These are phyloP conservation scores for Scheffersomyces illinoinensis DNA, from an alignment of 1,139 yeast species.

Conservation along the genomic window DNA sequence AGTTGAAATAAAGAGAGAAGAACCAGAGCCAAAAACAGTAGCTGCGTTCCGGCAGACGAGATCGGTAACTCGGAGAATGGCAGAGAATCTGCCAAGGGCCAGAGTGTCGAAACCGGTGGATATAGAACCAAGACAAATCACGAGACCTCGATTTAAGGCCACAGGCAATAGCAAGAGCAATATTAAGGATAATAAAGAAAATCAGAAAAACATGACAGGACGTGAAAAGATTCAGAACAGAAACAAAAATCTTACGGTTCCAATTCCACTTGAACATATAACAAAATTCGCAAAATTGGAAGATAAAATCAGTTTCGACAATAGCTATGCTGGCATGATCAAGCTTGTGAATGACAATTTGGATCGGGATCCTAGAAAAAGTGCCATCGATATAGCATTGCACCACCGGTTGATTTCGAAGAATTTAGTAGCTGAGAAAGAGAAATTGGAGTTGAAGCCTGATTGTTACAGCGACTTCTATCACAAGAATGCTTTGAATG, in stretches of 20 bases:
- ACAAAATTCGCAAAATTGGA: slow-evolving; percentile 13
- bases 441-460: slow-evolving; percentile 16
- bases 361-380: slow-evolving; percentile 10
- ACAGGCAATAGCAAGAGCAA: neutral
- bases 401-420: slow-evolving; percentile 25
- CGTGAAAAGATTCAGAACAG: neutral
- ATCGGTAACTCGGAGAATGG: neutral
- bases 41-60: neutral
- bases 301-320: slow-evolving; percentile 13
- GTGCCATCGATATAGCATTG: slow-evolving; percentile 23
- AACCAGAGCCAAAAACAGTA: neutral
- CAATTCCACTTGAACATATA: neutral
- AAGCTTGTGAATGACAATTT: slow-evolving; percentile 15
- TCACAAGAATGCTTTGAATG: slow-evolving; percentile 2
- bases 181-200: no score
- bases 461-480: slow-evolving; percentile 10
- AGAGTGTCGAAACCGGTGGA: neutral
- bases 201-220: neutral
- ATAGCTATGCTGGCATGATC: slow-evolving; percentile 22
- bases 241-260: neutral
- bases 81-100: neutral
- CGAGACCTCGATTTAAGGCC: neutral
- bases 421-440: slow-evolving; percentile 20
- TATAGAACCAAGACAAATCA: neutral
- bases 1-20: neutral